A percentile compares a stretch with the other conserved stretches of the same genome.
phyloP scores from a whole-genome alignment of 768 basidiomycete genomes.

The Cytidiella melzeri region DNA sequence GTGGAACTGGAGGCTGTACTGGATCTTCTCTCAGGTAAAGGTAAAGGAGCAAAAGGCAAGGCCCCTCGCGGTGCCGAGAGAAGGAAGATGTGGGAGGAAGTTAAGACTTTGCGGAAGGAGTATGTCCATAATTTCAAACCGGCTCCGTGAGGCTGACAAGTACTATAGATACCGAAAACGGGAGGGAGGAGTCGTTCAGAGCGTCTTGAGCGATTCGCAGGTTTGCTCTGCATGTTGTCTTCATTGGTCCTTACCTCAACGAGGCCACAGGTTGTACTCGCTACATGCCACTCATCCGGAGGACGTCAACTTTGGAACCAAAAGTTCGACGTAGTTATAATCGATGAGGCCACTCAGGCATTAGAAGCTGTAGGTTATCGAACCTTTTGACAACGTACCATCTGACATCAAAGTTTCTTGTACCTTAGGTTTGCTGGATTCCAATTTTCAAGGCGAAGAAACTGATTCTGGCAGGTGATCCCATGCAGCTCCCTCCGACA shows the following conservation, averaged over 20 bases:
- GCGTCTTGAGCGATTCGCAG: slow-evolving; percentile 76
- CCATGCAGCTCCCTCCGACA: slow-evolving; percentile 93
- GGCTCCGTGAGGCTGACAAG: not conserved
- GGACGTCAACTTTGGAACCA: slow-evolving; percentile 71
- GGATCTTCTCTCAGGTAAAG: slow-evolving; percentile 60
- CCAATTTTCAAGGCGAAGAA: slow-evolving; percentile 91
- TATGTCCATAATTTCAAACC: slow-evolving; percentile 30
- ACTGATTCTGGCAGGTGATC: slow-evolving; percentile 88
- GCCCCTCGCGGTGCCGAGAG: slow-evolving; percentile 65
- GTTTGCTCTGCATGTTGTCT: slow-evolving; percentile 29
- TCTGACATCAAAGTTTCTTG: not conserved
- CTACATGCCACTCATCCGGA: slow-evolving; percentile 94
- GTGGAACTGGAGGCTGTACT: slow-evolving; percentile 72
- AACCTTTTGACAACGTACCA: not conserved
- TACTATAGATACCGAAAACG: slow-evolving; percentile 73
- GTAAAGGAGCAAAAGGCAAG: slow-evolving; percentile 69
- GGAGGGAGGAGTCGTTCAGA: slow-evolving; percentile 77
- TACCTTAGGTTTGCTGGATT: slow-evolving; percentile 85
- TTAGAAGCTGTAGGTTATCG: slow-evolving; percentile 70
- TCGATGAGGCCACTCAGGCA: slow-evolving; percentile 98
- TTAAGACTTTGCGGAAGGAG: slow-evolving; percentile 87
- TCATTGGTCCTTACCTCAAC: not conserved
- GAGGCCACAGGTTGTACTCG: slow-evolving; percentile 64
- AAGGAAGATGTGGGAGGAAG: slow-evolving; percentile 83
- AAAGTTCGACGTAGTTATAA: slow-evolving; percentile 87